Evolutionary conservation across 73 alveolate genomes (phyloP).

Genomic region (Uronychia setigera): DNA sequence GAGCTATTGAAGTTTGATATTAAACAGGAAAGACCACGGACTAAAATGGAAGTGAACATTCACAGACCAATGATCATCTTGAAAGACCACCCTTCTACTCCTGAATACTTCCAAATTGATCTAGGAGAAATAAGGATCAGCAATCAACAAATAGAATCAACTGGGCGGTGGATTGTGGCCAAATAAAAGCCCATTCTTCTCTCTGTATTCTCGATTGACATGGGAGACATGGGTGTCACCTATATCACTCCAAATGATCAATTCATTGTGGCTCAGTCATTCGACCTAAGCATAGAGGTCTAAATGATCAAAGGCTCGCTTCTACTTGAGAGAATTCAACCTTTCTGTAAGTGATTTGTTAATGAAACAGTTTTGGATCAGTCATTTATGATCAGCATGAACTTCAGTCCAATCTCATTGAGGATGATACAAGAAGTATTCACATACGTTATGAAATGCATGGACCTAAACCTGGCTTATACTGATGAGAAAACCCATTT

Average conservation of each 20-base stretch:
- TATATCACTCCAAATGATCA: not conserved
- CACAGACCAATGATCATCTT: conserved; percentile 35
- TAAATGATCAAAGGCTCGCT: not conserved
- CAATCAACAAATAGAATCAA: not conserved
- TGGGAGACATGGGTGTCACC: not conserved
- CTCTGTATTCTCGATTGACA: not conserved
- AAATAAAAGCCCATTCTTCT: not conserved
- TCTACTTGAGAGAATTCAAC: not conserved
- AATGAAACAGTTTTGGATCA: conserved; percentile 24
- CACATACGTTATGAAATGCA: conserved; percentile 42
- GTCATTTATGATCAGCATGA: conserved; percentile 16
- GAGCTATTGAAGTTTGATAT: conserved; percentile 10
- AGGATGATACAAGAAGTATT: conserved; percentile 25
- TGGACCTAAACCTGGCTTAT: conserved; percentile 51
- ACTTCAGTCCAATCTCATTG: conserved; percentile 27
- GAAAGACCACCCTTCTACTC: conserved; percentile 51
- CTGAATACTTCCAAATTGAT: conserved; percentile 21
- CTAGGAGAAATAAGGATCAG: conserved; percentile 20
- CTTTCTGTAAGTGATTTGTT: not conserved
- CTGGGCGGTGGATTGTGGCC: conserved; percentile 12
- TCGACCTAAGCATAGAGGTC: not conserved
- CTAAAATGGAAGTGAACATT: conserved; percentile 22
- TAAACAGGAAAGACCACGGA: conserved; percentile 9
- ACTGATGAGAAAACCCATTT: conserved; percentile 29
- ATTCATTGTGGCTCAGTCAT: not conserved